These are phyloP conservation scores for Carallia brachiata DNA, from an alignment of 345 rosid species.

Conservation along the genomic window DNA sequence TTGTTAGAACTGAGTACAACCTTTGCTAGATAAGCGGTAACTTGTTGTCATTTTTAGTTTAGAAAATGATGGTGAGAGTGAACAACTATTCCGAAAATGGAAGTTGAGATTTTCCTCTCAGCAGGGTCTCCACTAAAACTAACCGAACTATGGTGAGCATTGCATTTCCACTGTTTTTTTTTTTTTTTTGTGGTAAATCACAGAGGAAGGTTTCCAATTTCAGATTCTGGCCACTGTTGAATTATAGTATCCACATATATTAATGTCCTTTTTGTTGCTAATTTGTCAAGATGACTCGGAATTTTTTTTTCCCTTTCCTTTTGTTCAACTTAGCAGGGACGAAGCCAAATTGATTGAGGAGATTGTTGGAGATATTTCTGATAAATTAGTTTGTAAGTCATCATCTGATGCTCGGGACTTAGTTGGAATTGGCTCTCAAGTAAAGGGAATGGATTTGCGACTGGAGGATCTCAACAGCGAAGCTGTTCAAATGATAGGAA, in stretches of 20 bases:
- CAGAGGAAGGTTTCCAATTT: not conserved
- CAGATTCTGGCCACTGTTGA: too few relatives aligned
- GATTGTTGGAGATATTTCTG: slow-evolving; percentile 10
- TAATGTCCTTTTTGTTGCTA: too few relatives aligned
- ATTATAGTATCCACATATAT: too few relatives aligned
- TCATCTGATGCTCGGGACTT: not conserved
- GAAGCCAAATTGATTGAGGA: slow-evolving; percentile 2
- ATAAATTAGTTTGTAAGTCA: not conserved
- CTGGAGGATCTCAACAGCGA: not conserved
- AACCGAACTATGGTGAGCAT: too few relatives aligned
- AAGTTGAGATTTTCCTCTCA: too few relatives aligned
- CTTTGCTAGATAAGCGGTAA: too few relatives aligned
- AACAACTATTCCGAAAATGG: too few relatives aligned
- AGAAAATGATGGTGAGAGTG: too few relatives aligned
- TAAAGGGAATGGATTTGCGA: not conserved
- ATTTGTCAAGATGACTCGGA: not conserved
- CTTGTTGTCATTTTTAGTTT: too few relatives aligned
- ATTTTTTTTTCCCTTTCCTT: not conserved
- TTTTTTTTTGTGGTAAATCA: not conserved
- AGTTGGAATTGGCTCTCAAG: slow-evolving; percentile 10
- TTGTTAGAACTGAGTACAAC: too few relatives aligned
- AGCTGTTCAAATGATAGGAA: not conserved
- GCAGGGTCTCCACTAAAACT: too few relatives aligned
- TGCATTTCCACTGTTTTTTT: not conserved
- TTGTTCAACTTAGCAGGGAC: not conserved